Evolutionary conservation across 805 yeast genomes (phyloP).

Genomic region (Metschnikowia dekortorum): DNA sequence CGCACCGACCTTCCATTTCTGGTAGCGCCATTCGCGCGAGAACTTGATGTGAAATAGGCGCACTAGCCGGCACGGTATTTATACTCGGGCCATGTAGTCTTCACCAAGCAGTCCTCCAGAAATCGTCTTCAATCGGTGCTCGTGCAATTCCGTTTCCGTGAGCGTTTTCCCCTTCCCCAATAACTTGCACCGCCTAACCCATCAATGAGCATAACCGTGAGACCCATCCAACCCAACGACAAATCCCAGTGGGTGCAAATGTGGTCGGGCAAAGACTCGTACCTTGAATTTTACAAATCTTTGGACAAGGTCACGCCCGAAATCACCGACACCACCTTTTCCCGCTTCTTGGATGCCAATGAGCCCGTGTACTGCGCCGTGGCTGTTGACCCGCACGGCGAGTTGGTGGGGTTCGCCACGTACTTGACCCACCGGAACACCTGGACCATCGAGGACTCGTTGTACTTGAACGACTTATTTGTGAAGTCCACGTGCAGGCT

Average conservation of each 20-base stretch:
- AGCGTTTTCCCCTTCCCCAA: too few relatives aligned
- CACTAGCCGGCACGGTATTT: too few relatives aligned
- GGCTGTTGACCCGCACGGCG: slow-evolving; percentile 38
- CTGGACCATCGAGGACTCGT: slow-evolving; percentile 44
- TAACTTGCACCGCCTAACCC: too few relatives aligned
- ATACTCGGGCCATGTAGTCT: too few relatives aligned
- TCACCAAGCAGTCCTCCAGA: too few relatives aligned
- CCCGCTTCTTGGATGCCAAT: slow-evolving; percentile 40
- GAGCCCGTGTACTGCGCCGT: slow-evolving; percentile 47
- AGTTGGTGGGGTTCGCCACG: slow-evolving; percentile 46
- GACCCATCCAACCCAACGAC: slow-evolving; percentile 42
- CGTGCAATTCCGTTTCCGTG: too few relatives aligned
- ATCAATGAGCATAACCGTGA: slow-evolving; percentile 17
- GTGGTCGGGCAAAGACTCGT: slow-evolving; percentile 37
- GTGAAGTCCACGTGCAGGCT: slow-evolving; percentile 39
- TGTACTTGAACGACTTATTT: slow-evolving; percentile 50
- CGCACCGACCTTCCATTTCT: too few relatives aligned
- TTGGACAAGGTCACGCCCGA: slow-evolving; percentile 30
- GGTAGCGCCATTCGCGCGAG: too few relatives aligned
- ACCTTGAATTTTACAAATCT: slow-evolving; percentile 42
- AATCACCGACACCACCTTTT: slow-evolving; percentile 40
- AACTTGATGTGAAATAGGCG: too few relatives aligned
- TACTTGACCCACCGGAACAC: slow-evolving; percentile 48
- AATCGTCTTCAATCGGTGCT: too few relatives aligned
- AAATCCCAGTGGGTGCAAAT: slow-evolving; percentile 42